phyloP scores from a whole-genome alignment of 2,329 filamentous ascomycete species.

The Diaporthe nobilis region DNA sequence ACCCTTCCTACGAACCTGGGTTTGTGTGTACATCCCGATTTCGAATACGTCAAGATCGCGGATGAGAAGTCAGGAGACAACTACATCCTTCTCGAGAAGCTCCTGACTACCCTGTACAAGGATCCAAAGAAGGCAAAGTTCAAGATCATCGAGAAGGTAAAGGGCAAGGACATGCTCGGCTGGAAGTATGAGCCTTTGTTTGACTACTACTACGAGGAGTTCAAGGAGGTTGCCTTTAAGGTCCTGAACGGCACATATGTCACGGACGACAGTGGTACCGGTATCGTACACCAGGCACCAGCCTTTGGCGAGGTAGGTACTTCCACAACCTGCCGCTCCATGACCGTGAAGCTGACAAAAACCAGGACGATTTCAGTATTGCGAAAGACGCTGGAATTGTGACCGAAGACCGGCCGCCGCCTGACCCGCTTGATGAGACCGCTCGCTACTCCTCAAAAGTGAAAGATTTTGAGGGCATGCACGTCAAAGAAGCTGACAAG shows the following conservation, averaged over 20 bases:
- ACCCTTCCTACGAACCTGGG: constrained; percentile 84
- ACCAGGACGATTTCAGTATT: constrained; percentile 86
- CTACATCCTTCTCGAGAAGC: constrained; percentile 86
- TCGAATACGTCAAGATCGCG: constrained; percentile 86
- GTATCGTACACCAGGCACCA: constrained; percentile 93
- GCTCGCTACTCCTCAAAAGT: constrained; percentile 85
- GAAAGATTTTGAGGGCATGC: constrained; percentile 84
- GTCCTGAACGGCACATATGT: constrained; percentile 90
- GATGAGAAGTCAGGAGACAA: constrained; percentile 87
- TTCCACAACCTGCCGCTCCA: constrained; percentile 60
- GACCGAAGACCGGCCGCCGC: constrained; percentile 81
- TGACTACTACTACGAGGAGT: constrained; percentile 89
- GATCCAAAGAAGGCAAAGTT: constrained; percentile 96
- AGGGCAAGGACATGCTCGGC: constrained; percentile 86
- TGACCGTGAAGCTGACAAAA: not conserved
- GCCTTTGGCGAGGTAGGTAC: constrained; percentile 82
- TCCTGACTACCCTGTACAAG: constrained; percentile 89
- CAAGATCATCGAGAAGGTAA: constrained; percentile 83
- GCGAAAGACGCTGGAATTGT: constrained; percentile 84
- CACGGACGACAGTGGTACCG: constrained; percentile 89
- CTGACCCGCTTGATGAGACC: constrained; percentile 89
- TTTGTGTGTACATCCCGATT: constrained; percentile 80
- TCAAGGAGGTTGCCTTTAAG: constrained; percentile 86
- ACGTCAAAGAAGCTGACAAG: constrained; percentile 95
- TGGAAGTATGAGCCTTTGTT: constrained; percentile 94